These are phyloP conservation scores for Aphanomyces astaci DNA, from an alignment of 352 stramenopile species.

Conservation along the genomic window DNA sequence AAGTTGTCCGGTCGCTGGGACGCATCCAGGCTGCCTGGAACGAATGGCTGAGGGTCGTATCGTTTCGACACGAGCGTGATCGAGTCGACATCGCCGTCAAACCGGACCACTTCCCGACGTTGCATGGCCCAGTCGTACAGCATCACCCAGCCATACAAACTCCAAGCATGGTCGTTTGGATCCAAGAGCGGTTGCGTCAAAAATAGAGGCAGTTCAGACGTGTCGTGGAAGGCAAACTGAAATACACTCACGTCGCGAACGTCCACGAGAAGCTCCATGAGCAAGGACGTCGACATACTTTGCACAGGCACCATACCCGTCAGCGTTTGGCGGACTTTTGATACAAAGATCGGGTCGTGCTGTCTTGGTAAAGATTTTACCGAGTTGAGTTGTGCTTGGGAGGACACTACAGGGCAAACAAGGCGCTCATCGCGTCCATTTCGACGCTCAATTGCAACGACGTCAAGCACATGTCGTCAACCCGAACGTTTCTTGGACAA, in stretches of 20 bases:
- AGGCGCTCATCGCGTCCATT: no score
- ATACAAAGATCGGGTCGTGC: no score
- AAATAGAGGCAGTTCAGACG: no score
- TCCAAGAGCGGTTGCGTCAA: background rate
- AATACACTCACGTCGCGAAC: background rate
- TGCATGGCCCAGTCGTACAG: background rate
- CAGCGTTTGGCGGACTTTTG: no score
- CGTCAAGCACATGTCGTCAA: no score
- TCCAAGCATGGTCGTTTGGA: background rate
- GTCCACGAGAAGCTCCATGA: background rate
- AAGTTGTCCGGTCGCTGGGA: background rate
- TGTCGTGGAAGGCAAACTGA: constrained; percentile 8
- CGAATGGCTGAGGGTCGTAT: background rate
- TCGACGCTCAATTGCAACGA: no score
- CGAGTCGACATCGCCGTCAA: background rate
- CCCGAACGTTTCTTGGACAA: no score
- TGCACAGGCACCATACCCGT: no score
- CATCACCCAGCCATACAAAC: background rate
- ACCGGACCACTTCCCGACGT: background rate
- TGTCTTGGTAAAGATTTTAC: no score
- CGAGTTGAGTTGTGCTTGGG: no score
- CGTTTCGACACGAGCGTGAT: background rate
- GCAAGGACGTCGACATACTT: no score
- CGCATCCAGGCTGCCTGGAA: background rate
- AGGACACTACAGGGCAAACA: no score